Evolutionary conservation across 441 rosid genomes (phyloP), one percentile per base, ranked within the genome.

Genomic region (Theobroma grandiflorum): DNA sequence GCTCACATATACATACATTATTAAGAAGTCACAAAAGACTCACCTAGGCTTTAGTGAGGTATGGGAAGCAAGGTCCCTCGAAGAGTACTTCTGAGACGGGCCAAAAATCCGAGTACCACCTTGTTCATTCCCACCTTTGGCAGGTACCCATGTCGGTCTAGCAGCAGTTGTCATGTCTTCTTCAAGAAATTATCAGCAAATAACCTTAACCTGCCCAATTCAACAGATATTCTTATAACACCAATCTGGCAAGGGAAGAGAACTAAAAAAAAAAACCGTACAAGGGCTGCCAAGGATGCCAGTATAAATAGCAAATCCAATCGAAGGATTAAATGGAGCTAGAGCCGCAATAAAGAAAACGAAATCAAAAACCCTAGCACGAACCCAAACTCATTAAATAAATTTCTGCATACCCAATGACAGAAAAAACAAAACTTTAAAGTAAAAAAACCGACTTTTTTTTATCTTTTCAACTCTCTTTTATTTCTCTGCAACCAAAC

Each of bases 111-210:
- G 91, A 76, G 99, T 92, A 59, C 98, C 99, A 6, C 99, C 99
- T 76, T 95, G 98, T 87, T 97, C 99, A 75, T 95, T 92, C 14
- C 98, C 98, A 79, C 99, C 99, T 88, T 97, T 97, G 0, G 98
- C 99, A 58, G 99, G 99, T 35, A 97, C 97, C 99, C 99, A 97
- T 2, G 99, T 97, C 4, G 99, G 99, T 78, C 99, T 81, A 71
- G 99, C 98, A 10, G 98, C 99, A 35, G 98, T 94, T 72, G 99
- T 97, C 99, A 94, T 95, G 57, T 63, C 35, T 74, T 22, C 77
- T 59, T 55, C 49, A 35, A 8, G 16, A 52, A 43, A 45, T 26
- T 33, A 15, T 69, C 61, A 50, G 26, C 76, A 53, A 72, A 72
- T 10, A 52, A 33, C 33, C 63, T n/a, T 1, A 35, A n/a, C 63